These are phyloP conservation scores for Fusarium bulbicola DNA, from an alignment of 2,329 filamentous ascomycete species.

Conservation along the genomic window DNA sequence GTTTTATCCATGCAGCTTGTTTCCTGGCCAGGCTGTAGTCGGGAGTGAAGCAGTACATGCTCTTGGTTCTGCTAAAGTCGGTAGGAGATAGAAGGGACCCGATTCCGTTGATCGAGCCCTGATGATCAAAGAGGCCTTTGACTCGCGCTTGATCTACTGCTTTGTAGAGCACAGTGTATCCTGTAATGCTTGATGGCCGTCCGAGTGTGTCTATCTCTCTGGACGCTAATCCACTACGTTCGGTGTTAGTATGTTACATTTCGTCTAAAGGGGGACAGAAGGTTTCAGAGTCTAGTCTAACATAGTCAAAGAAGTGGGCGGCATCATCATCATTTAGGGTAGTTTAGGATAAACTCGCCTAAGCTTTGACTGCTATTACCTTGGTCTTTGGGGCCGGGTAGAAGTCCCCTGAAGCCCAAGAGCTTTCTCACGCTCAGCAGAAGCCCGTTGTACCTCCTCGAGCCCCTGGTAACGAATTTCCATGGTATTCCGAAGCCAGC, in stretches of 20 bases:
- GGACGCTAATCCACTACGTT: background rate
- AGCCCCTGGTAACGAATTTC: background rate
- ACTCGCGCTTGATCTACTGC: background rate
- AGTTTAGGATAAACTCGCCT: background rate
- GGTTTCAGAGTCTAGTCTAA: background rate
- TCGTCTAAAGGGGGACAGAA: accelerated
- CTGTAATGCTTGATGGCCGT: background rate
- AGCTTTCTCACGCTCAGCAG: background rate
- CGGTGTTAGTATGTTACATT: background rate
- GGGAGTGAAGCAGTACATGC: background rate
- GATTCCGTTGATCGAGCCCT: background rate
- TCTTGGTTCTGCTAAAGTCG: background rate
- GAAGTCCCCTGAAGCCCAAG: background rate
- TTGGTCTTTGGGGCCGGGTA: background rate
- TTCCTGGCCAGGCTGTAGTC: background rate
- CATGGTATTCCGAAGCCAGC: background rate
- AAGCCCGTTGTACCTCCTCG: background rate
- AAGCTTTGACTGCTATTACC: background rate
- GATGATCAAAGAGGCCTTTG: background rate
- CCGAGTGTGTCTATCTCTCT: background rate
- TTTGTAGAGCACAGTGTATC: background rate
- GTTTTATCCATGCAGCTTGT: background rate
- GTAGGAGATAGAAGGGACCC: background rate
- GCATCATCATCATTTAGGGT: background rate
- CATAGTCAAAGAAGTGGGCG: background rate